A percentile compares a stretch with the other conserved stretches of the same genome.
Conservation (phyloP, 2,329 filamentous ascomycete species). For the Fonsecaea monophora region DNA sequence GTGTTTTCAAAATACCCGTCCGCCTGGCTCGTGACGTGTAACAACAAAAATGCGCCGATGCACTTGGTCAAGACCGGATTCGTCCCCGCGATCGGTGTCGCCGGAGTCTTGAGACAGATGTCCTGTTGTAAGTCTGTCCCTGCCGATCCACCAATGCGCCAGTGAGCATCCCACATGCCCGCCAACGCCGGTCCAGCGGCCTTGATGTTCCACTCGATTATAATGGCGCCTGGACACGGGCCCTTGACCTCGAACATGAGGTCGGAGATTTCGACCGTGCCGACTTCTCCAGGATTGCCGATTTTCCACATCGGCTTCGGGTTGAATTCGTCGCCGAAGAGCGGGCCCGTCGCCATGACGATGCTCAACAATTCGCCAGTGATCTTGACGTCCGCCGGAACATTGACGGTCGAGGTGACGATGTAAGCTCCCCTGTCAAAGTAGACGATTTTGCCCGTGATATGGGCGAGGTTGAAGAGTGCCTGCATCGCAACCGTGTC, state of each 20-base stretch:
- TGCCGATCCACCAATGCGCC: conserved; percentile 49
- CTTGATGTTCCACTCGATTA: conserved; percentile 49
- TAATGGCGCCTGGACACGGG: conserved; percentile 46
- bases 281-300: conserved; percentile 43
- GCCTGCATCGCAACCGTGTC: conserved; percentile 66
- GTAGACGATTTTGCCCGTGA: conserved; percentile 66
- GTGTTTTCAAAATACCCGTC: conserved; percentile 49
- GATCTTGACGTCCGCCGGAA: conserved; percentile 66
- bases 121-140: conserved; percentile 45
- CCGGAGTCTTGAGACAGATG: conserved; percentile 46
- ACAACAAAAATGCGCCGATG: conserved; percentile 56
- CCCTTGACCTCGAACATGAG: conserved; percentile 48
- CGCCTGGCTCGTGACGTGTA: conserved; percentile 67
- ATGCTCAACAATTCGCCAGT: conserved; percentile 61
- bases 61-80: conserved; percentile 41
- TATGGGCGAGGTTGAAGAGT: conserved; percentile 60
- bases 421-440: conserved; percentile 78
- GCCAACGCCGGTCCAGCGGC: conserved; percentile 43
- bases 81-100: conserved; percentile 40
- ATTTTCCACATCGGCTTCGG: conserved; percentile 43
- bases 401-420: conserved; percentile 71
- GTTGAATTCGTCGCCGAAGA: conserved; percentile 42
- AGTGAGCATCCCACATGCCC: conserved; percentile 46
- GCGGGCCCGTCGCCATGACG: conserved; percentile 44
- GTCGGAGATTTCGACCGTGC: conserved; percentile 48